A percentile compares a stretch with the other conserved stretches of the same genome.
Evolutionary conservation across 306 rosid genomes (phyloP).

Genomic region (Vicia villosa): DNA sequence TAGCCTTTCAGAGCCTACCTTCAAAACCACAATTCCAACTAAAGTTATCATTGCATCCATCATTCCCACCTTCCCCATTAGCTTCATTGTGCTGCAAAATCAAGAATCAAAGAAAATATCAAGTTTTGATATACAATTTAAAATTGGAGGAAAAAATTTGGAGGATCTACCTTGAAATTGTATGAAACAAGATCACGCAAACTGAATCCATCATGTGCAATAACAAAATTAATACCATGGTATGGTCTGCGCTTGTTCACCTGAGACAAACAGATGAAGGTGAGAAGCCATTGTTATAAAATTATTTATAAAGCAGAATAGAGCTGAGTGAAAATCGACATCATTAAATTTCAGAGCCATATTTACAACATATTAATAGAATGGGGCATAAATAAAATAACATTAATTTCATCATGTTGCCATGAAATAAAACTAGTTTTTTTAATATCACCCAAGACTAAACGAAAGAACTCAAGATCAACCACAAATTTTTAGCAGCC

Average conservation of each 20-base stretch:
- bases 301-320: conserved; percentile 11
- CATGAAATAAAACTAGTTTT: conserved; percentile 7
- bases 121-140: conserved; percentile 19
- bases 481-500: conserved; percentile 24
- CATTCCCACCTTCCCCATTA: conserved; percentile 96
- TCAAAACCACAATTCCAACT: conserved; percentile 99
- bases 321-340: conserved; percentile 8
- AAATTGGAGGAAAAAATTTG: conserved; percentile 21
- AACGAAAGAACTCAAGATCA: conserved; percentile 20
- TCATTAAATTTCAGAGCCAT: conserved; percentile 10
- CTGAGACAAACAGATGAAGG: conserved; percentile 51
- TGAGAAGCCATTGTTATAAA: conserved; percentile 21
- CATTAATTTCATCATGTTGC: background rate
- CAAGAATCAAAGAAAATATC: conserved; percentile 39
- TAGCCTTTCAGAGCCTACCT: conserved; percentile 54
- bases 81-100: conserved; percentile 88
- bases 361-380: conserved; percentile 6
- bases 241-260: conserved; percentile 87
- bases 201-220: conserved; percentile 92
- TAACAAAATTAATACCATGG: conserved; percentile 79
- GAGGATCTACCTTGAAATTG: conserved; percentile 74
- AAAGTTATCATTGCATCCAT: conserved; percentile 81
- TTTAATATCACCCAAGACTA: conserved; percentile 10
- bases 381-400: conserved; percentile 17
- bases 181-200: conserved; percentile 88